A percentile compares a stretch with the other conserved stretches of the same genome.
phyloP scores from a whole-genome alignment of 2,329 filamentous ascomycete species.

The Mycosphaerella arachidis region DNA sequence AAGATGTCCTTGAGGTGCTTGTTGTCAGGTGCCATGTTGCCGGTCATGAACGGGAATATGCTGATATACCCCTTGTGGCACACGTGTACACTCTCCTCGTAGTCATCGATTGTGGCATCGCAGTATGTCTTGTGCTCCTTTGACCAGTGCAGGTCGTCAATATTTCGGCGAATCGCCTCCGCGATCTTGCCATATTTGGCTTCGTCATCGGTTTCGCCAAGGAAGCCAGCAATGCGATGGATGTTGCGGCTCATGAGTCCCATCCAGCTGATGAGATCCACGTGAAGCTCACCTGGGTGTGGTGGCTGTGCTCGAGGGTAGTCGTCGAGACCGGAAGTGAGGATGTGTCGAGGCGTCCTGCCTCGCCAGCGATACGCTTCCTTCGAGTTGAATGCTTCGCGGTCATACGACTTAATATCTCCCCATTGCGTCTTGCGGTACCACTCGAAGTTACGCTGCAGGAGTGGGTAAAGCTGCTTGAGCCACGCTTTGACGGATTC shows the following conservation, averaged over 20 bases:
- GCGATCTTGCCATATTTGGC: conserved; percentile 67
- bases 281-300: conserved; percentile 90
- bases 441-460: conserved; percentile 89
- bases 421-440: conserved; percentile 88
- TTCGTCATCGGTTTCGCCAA: conserved; percentile 73
- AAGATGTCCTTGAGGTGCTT: conserved; percentile 69
- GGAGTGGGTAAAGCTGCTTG: conserved; percentile 73
- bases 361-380: conserved; percentile 96
- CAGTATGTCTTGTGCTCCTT: conserved; percentile 78
- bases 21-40: conserved; percentile 69
- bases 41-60: conserved; percentile 85
- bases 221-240: conserved; percentile 67
- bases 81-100: conserved; percentile 81
- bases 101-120: conserved; percentile 91
- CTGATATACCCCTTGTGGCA: conserved; percentile 97
- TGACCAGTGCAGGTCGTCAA: conserved; percentile 92
- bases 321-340: conserved; percentile 93
- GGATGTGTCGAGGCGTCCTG: conserved; percentile 76
- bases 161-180: conserved; percentile 74
- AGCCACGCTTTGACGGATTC: conserved; percentile 68
- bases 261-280: conserved; percentile 93
- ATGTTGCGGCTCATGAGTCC: conserved; percentile 93
- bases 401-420: conserved; percentile 86
- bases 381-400: conserved; percentile 73
- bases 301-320: conserved; percentile 92